These are phyloP conservation scores for Rhodofomes roseus DNA, from an alignment of 1,284 basidiomycete genomes.

Conservation along the genomic window DNA sequence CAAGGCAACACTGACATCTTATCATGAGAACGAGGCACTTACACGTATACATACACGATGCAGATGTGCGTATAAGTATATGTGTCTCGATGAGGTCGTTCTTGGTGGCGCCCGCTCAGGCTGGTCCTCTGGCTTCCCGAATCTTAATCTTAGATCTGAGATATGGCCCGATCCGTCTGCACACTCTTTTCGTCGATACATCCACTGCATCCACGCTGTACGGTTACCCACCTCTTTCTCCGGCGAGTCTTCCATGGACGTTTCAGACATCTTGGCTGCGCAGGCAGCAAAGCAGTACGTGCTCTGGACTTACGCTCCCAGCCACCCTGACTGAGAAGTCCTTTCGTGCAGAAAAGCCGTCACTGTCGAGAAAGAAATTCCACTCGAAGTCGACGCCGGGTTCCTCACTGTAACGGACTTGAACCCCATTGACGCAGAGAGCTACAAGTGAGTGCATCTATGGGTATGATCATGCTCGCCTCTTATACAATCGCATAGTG, in stretches of 20 bases:
- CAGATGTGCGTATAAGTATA: too few species aligned
- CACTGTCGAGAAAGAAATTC: slow-evolving; percentile 74
- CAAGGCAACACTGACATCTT: too few species aligned
- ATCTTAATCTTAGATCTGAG: neutral
- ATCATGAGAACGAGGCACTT: too few species aligned
- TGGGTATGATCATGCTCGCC: neutral
- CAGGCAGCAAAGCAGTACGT: slow-evolving; percentile 64
- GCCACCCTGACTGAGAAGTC: neutral
- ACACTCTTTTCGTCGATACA: neutral
- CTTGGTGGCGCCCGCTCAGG: too few species aligned
- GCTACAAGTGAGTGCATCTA: slow-evolving; percentile 58
- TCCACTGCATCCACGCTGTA: neutral
- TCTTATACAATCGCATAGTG: slow-evolving; percentile 37
- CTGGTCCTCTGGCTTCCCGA: too few species aligned
- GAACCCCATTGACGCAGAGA: slow-evolving; percentile 79
- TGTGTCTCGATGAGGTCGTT: too few species aligned
- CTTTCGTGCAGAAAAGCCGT: slow-evolving; percentile 52
- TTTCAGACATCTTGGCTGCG: slow-evolving; percentile 69
- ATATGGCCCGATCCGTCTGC: neutral
- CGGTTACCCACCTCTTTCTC: too few species aligned
- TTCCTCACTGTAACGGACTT: slow-evolving; percentile 85
- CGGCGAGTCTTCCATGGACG: slow-evolving; percentile 54
- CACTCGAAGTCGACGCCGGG: slow-evolving; percentile 81
- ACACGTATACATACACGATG: too few species aligned
- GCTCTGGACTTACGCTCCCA: neutral